Evolutionary conservation across 345 rosid genomes (phyloP), one percentile per base, ranked within the genome.

Genomic region (Syzygium oleosum): DNA sequence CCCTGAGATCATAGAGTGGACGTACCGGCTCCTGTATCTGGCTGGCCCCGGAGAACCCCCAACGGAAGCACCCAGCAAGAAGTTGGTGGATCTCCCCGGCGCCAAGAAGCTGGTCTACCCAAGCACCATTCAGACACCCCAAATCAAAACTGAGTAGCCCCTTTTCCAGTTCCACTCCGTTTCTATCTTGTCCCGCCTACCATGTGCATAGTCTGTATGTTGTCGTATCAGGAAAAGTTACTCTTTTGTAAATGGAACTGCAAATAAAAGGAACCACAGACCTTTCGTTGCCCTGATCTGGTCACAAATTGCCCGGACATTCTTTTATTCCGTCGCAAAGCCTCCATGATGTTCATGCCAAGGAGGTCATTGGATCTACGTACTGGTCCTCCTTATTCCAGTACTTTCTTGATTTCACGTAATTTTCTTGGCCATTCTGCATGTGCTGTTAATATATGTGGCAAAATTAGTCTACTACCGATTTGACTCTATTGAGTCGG

Each of bases 1-100:
- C 87, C 93, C 94, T 1, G 94, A 93, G 88, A 56, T 90, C 19
- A 21, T 93, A 10, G 94, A 90, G 84, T 89, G 93, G 92, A 38
- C 23, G 3, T 77, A 23, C 85, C 85, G 89, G 46, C 58, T 88
- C 51, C 29, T 88, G 43, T 52, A 86, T 83, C 78, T 89, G 34
- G 21, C 88, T 2, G 19, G 49, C 16, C 87, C 89, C 2, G 92
- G 91, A 54, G 85, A 87, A 86, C 87, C 91, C 43, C 73, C 65
- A 13, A 88, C 65, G 63, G 90, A 87, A 19, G 87, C 91, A 29
- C 78, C 56, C 4, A 87, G 88, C 91, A 92, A 90, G 92, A 93
- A 84, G 89, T 16, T 88, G 16, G 46, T 84, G 16, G 89, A 93
- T 59, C 19, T 79, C 21, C 54, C 51, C 5, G 84, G 85, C 41